Evolutionary conservation across 1,284 basidiomycete genomes (phyloP), one percentile per base, ranked within the genome.

Genomic region (Exobasidium cylindrosporum): DNA sequence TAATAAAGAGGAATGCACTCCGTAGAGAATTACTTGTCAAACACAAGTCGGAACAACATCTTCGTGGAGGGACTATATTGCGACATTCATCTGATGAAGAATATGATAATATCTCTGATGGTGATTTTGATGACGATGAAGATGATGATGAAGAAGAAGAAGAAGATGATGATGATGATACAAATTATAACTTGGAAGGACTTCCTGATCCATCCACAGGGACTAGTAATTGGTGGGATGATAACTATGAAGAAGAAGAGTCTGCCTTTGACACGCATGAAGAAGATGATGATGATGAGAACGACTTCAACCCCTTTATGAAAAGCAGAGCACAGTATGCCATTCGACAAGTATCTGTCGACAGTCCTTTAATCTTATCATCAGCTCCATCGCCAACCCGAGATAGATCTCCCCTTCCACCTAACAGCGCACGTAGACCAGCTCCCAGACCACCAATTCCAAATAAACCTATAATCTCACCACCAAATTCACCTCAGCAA

Each of bases 1-100:
- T 86, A 24, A 83, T 82, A 4, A 93, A 90, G 80, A 87, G 87
- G 58, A 85, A 86, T 0, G 83, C 85, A 1, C 82, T 97, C 14
- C 87, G 88, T 17, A 86, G 86, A 56, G 80, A 92, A 69, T 69
- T 83, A 24, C 57, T 73, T 45, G 47, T 57, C 44, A 59, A 54
- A 17, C 31, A 45, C 23, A 61, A 61, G 28, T n/a, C 43, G 10
- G n/a, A 17, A 26, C 57, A 62, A 31, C 32, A 40, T 7, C 32
- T 45, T 5, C 29, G 40, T 7, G 57, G 57, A 10, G 28, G 26
- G 7, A 26, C 44, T 29, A 14, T 26, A 7, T 21, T 32, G 11
- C 28, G 28, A 6, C 2, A 28, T 3, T 40, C 40, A 4, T 17
- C 30, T 71, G 14, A 59, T 30, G 29, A 72, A 35, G 0, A 69